Evolutionary conservation across 768 basidiomycete genomes (phyloP).

Genomic region (Tricholoma bakamatsutake): DNA sequence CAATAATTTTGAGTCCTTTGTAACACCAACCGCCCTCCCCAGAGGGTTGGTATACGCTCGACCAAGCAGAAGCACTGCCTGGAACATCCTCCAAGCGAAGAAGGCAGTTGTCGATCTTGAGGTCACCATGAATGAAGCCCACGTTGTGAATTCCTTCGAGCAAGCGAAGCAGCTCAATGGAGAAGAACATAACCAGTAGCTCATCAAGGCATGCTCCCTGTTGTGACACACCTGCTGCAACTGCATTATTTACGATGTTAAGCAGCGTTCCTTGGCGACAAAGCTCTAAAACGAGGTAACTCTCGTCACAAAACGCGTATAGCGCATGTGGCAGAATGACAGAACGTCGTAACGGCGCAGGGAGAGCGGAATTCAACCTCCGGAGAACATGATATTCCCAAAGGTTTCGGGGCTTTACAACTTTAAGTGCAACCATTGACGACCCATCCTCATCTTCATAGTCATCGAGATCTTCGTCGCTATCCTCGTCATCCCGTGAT

Average conservation of each 20-base stretch:
- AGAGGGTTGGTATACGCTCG: conserved; percentile 64
- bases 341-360: conserved; percentile 51
- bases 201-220: conserved; percentile 85
- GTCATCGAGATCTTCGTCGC: conserved; percentile 49
- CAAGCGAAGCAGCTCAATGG: conserved; percentile 79
- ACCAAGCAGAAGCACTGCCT: conserved; percentile 65
- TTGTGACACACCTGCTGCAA: conserved; percentile 67
- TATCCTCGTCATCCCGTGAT: conserved; percentile 43
- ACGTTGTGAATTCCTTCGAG: conserved; percentile 75
- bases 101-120: conserved; percentile 99
- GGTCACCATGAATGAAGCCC: conserved; percentile 94
- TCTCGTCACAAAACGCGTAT: conserved; percentile 86
- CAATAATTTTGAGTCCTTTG: conserved; percentile 91
- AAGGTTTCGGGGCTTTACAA: conserved; percentile 79
- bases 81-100: conserved; percentile 83
- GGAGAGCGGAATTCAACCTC: conserved; percentile 66
- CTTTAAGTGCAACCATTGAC: conserved; percentile 78
- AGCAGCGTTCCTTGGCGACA: conserved; percentile 91
- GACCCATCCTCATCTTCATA: conserved; percentile 49
- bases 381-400: conserved; percentile 93
- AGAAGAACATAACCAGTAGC: conserved; percentile 91
- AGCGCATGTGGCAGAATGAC: conserved; percentile 74
- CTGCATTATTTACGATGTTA: conserved; percentile 84
- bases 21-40: conserved; percentile 81
- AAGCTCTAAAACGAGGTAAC: conserved; percentile 81